Conservation (phyloP, 257 asterid genomes). For the Rhazya stricta region DNA sequence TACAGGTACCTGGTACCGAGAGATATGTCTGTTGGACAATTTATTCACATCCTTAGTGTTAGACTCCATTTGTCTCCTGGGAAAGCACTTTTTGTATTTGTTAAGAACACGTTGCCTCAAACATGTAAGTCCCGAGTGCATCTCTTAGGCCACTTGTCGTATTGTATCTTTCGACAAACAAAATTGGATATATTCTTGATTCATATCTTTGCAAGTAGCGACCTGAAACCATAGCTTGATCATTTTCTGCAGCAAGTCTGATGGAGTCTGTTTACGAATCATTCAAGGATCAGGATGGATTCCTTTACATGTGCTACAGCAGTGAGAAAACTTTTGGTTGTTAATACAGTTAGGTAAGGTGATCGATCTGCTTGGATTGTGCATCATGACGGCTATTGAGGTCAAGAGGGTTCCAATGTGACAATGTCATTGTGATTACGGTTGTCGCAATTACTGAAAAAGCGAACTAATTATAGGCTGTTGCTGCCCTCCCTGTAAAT, state of each 20-base stretch:
- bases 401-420: not conserved
- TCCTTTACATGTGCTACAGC: slow-evolving; percentile 95
- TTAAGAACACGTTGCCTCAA: slow-evolving; percentile 82
- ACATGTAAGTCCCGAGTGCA: slow-evolving; percentile 47
- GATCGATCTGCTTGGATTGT: not conserved
- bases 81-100: slow-evolving; percentile 87
- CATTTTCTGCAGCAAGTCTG: slow-evolving; percentile 56
- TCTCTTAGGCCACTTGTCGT: not conserved
- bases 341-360: too few relatives aligned
- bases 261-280: slow-evolving; percentile 65
- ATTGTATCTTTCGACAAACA: not conserved
- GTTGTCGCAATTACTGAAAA: not conserved
- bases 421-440: not conserved
- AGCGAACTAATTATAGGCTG: not conserved
- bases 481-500: not conserved
- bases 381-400: not conserved
- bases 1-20: slow-evolving; percentile 89
- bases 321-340: slow-evolving; percentile 78
- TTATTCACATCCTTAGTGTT: slow-evolving; percentile 69
- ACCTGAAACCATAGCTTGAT: not conserved
- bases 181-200: not conserved
- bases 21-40: slow-evolving; percentile 94
- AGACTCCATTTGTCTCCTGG: slow-evolving; percentile 90
- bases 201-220: not conserved
- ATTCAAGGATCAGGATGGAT: slow-evolving; percentile 78